Evolutionary conservation across 2,329 filamentous ascomycete genomes (phyloP).

Genomic region (Colletotrichum euphorbiae): DNA sequence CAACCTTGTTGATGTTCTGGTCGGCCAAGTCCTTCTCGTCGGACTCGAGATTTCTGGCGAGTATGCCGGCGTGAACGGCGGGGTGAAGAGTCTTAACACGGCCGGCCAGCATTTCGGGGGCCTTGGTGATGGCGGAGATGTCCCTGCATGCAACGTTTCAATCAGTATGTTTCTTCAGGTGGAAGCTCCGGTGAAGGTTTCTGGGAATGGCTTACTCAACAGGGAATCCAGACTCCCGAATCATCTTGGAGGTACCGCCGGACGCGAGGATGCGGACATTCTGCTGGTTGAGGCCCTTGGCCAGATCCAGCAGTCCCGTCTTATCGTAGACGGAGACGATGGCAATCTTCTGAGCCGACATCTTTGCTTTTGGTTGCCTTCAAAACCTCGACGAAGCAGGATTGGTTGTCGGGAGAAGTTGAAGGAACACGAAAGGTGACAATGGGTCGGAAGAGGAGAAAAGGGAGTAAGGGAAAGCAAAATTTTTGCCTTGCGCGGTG

Average conservation of each 20-base stretch:
- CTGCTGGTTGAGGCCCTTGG: constrained; percentile 88
- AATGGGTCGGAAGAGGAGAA: not conserved
- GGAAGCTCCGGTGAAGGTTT: not conserved
- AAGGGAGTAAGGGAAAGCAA: constrained; percentile 19
- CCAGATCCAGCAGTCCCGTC: constrained; percentile 92
- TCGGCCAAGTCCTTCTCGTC: constrained; percentile 97
- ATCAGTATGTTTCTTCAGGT: not conserved
- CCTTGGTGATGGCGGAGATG: constrained; percentile 95
- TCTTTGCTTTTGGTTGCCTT: constrained; percentile 35
- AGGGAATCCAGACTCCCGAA: constrained; percentile 93
- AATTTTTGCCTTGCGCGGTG: constrained; percentile 35
- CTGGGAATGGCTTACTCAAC: constrained; percentile 80
- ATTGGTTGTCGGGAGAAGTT: constrained; percentile 4
- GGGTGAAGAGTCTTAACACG: constrained; percentile 93
- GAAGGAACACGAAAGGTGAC: not conserved
- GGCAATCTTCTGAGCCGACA: constrained; percentile 70
- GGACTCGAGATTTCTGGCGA: constrained; percentile 92
- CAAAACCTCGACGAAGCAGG: constrained; percentile 40
- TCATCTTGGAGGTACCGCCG: constrained; percentile 95
- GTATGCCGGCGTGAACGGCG: constrained; percentile 89
- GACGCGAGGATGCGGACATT: constrained; percentile 94
- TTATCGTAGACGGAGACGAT: constrained; percentile 99
- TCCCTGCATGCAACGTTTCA: constrained; percentile 68
- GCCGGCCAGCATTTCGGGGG: constrained; percentile 95
- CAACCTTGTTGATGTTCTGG: constrained; percentile 94